Conservation (phyloP, 73 alveolate species). For the Paraurostyla sp. region DNA sequence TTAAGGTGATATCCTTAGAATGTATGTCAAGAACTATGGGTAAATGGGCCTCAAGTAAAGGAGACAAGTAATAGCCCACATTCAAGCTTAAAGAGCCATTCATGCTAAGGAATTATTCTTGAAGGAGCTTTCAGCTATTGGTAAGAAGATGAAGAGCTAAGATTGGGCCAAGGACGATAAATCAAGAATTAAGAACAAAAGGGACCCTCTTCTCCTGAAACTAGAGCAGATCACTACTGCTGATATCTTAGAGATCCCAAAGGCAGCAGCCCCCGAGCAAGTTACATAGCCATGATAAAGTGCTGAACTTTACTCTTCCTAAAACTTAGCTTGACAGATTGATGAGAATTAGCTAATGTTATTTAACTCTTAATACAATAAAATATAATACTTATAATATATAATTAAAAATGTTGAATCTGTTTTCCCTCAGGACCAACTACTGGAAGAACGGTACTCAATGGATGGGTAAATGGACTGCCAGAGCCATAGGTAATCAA, state of each 20-base stretch:
- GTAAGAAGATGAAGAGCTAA: slow-evolving; percentile 47
- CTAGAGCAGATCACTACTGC: background rate
- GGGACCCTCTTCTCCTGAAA: slow-evolving; percentile 43
- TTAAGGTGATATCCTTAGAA: slow-evolving; percentile 39
- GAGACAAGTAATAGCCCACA: slow-evolving; percentile 55
- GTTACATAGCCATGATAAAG: too few species aligned
- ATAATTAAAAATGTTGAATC: slow-evolving; percentile 67
- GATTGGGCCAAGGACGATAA: slow-evolving; percentile 19
- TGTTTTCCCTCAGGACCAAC: slow-evolving; percentile 61
- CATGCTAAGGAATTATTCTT: slow-evolving; percentile 80
- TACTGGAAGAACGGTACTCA: slow-evolving; percentile 79
- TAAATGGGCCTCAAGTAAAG: slow-evolving; percentile 57
- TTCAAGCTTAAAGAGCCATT: slow-evolving; percentile 58
- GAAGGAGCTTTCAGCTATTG: slow-evolving; percentile 77
- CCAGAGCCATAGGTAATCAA: slow-evolving; percentile 67
- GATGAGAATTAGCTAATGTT: too few species aligned
- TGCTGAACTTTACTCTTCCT: too few species aligned
- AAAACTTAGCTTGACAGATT: too few species aligned
- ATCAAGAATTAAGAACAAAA: slow-evolving; percentile 53
- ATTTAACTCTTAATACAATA: too few species aligned
- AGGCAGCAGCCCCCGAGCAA: background rate
- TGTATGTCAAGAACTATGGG: slow-evolving; percentile 62
- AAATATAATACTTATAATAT: background rate
- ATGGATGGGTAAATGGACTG: slow-evolving; percentile 74
- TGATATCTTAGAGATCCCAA: background rate